Conservation (phyloP, 164 flowering plant genomes). For the Malania oleifera region DNA sequence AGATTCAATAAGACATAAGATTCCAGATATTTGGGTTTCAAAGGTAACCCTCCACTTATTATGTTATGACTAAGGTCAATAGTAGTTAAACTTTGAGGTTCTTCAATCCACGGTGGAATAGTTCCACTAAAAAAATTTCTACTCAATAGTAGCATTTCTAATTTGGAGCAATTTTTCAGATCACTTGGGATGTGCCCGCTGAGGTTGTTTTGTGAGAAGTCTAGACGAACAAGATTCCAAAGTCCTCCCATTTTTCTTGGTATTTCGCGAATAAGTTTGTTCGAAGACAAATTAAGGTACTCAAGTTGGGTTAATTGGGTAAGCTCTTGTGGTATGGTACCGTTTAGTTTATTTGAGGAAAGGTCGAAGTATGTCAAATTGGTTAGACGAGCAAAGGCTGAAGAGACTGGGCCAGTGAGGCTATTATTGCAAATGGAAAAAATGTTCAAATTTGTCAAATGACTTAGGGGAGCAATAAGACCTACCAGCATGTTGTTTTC, state of each 20-base stretch:
- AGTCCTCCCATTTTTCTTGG: neutral
- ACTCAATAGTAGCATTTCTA: neutral
- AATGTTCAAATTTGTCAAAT: too few relatives aligned
- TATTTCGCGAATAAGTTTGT: neutral
- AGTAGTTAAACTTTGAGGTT: neutral
- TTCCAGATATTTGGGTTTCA: neutral
- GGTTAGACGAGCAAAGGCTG: neutral
- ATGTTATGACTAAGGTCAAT: neutral
- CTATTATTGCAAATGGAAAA: neutral
- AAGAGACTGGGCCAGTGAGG: constrained; percentile 8
- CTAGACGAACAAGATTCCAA: neutral
- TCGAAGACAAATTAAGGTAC: neutral
- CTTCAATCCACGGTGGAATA: neutral
- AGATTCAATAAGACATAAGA: neutral
- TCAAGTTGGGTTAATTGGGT: too few relatives aligned
- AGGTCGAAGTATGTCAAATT: too few relatives aligned
- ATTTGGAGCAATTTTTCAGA: neutral
- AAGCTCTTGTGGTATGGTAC: too few relatives aligned
- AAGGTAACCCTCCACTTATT: constrained; percentile 2
- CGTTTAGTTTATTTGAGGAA: too few relatives aligned
- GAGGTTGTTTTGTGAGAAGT: too few relatives aligned
- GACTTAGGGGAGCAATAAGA: too few relatives aligned
- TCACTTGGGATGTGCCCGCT: neutral
- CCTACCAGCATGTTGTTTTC: too few relatives aligned
- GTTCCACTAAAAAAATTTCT: neutral